Evolutionary conservation across 495 filamentous ascomycete genomes (phyloP).

Genomic region (Lophiostoma macrostomum): DNA sequence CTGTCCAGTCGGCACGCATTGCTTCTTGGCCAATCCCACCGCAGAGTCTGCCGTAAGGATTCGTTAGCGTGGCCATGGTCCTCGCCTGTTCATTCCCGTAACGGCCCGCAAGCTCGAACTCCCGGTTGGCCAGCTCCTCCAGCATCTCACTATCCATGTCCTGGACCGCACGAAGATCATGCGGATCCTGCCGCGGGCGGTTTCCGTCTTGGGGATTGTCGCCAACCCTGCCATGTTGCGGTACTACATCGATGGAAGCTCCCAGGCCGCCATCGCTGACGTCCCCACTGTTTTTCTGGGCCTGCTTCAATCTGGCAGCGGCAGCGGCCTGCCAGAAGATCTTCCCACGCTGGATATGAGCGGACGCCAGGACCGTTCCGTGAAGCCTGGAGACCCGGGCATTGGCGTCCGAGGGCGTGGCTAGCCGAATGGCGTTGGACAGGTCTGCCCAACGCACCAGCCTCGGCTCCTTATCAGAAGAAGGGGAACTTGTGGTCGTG

Average conservation of each 20-base stretch:
- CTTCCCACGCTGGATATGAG: background rate
- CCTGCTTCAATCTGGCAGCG: background rate
- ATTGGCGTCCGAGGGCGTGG: no score
- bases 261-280: no score
- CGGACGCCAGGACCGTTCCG: background rate
- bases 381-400: no score
- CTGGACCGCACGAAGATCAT: no score
- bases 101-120: background rate
- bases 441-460: background rate
- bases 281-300: background rate
- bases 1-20: no score
- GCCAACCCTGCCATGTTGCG: no score
- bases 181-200: no score
- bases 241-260: no score
- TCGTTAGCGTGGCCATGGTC: background rate
- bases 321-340: background rate
- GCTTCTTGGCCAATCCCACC: background rate
- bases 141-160: background rate
- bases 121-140: slow-evolving; percentile 1
- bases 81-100: background rate
- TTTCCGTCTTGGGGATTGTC: no score
- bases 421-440: no score
- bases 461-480: background rate
- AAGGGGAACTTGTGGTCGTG: no score
- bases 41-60: slow-evolving; percentile 2